Evolutionary conservation across 495 filamentous ascomycete genomes (phyloP), one percentile per base, ranked within the genome.

Genomic region (Peziza echinospora): DNA sequence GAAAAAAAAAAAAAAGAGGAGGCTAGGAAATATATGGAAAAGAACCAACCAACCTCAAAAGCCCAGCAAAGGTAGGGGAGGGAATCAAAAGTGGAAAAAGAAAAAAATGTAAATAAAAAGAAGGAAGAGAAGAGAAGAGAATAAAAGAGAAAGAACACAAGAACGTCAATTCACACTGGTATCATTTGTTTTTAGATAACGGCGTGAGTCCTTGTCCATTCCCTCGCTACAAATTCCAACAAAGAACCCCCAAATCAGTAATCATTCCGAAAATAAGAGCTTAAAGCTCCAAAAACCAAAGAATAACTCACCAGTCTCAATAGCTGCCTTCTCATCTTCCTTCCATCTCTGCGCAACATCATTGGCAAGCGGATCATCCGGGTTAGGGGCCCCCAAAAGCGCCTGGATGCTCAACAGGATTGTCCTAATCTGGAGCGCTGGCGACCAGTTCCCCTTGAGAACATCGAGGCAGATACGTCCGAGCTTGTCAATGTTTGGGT

Each of bases 321-420:
- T 94, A 10, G 89, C 89, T 19, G 80, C 82, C 39, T 72, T 74
- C 65, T 94, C 82, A 56, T 97, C 79, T 51, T 93, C 84, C 65
- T 94, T 93, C 89, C 89, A 97, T 56, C 77, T 71, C 65, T 96
- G 85, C n/a, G 89, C 89, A 23, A 97, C 89, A 54, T 94, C 89
- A 54, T 93, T 89, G 24, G 89, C 89, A 34, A 97, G 71, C 10
- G 89, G 89, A 60, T 97, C 89, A 53, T 97, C 91, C 1, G 89
- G 89, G 62, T 99, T 99, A 10, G 89, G 89, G 6, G 89, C 91
- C 24, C 89, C 89, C 13, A 99, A 75, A 26, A 99, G 69, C 13
- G 89, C 89, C 64, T 99, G 89, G 60, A 99, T 99, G 17, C 85
- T 93, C 25, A 99, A 76, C 2, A 99, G 72, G 50, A 99, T 96